Base-by-base conservation (phyloP, 345 rosid genomes). In the Populus davidiana region DNA sequence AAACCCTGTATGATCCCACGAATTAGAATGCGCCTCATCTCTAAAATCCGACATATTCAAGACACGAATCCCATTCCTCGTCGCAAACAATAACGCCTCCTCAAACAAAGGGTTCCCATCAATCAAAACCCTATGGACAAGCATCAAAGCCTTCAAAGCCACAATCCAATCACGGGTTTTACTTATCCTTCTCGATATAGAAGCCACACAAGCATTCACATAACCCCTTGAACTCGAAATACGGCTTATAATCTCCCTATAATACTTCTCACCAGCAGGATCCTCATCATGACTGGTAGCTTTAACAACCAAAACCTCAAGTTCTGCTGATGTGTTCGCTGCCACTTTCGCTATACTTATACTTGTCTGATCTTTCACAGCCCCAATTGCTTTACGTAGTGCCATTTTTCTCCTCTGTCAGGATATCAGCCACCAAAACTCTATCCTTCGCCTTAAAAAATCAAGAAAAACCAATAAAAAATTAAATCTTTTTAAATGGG, bases 1-100 rank as follows among this genome's bases (percentile, higher is more conserved):
- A 68, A 95, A 93, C 21, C 91, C 93, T 0, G 97, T 88, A 71
- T 91, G 88, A 70, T 93, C 99, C 98, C 99, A 92, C 0, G 97
- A 90, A 83, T 92, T 87, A 8, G 98, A 92, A 72, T 86, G 92
- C 27, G 97, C 91, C 76, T 90, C 90, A 61, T 91, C 98, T 2
- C 92, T 87, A 72, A 95, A 93, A 86, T 82, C 94, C 17, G 91
- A 86, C 97, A 95, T 85, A 75, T 93, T 93, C 52, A 95, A 88
- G n/a, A 95, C 82, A 81, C 98, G 81, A 23, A 93, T 87, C 67
- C 98, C 97, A 62, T 91, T 81, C 78, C 96, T 84, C 1, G 95
- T 88, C 1, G 96, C 89, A 70, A 85, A 86, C 73, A 90, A 78
- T n/a, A 93, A 85, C 90, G 92, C 99, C 61, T 95, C 94, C 81